phyloP scores from a whole-genome alignment of 345 rosid species.

The Ailanthus altissimus region DNA sequence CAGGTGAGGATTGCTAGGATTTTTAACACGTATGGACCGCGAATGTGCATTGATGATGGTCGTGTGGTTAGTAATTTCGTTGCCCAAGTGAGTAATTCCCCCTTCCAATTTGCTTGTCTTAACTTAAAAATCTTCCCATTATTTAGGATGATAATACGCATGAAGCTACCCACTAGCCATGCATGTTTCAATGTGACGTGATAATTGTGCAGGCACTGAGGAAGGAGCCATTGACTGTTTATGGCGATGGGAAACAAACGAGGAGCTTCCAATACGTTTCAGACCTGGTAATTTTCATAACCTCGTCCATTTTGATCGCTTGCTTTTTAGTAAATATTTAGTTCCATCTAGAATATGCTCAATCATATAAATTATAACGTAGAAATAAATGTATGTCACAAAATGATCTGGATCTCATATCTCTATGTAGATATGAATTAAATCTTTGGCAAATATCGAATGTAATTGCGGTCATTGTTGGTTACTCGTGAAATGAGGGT shows the following conservation, averaged over 20 bases:
- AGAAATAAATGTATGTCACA: not conserved
- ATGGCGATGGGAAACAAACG: conserved; percentile 91
- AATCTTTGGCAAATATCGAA: too few species aligned
- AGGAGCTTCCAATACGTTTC: conserved; percentile 90
- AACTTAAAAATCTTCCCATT: not conserved
- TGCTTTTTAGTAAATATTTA: not conserved
- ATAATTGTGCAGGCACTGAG: conserved; percentile 58
- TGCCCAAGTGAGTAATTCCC: conserved; percentile 52
- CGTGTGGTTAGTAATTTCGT: conserved; percentile 91
- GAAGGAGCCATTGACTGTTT: conserved; percentile 85
- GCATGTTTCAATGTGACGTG: not conserved
- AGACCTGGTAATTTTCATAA: conserved; percentile 52
- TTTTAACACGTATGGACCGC: conserved; percentile 84
- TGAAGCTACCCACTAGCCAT: too few species aligned
- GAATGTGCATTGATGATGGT: conserved; percentile 90
- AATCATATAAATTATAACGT: not conserved
- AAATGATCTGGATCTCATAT: not conserved
- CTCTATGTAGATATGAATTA: not conserved
- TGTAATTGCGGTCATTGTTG: not conserved
- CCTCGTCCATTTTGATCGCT: too few species aligned
- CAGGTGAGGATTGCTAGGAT: conserved; percentile 85
- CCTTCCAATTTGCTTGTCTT: not conserved
- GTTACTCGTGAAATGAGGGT: not conserved
- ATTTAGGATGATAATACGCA: too few species aligned
- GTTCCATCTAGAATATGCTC: not conserved